A percentile compares a stretch with the other conserved stretches of the same genome.
Conservation (phyloP, 140 eudicot genomes). For the Ambrosia hybrid region DNA sequence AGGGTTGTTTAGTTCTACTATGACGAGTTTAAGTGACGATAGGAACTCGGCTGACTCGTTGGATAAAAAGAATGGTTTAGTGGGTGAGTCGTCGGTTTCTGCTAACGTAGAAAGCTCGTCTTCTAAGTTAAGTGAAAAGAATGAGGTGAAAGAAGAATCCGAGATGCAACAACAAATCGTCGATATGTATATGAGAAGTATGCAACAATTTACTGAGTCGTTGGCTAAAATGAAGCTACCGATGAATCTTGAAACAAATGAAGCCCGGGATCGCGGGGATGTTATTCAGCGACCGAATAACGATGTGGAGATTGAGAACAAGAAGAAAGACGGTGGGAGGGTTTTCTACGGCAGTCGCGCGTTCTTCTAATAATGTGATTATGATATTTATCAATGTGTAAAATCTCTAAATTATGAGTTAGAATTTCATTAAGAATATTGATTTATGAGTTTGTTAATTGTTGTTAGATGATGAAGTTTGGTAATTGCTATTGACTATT, state of each 20-base stretch:
- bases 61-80: slow-evolving; percentile 42
- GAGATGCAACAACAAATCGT: slow-evolving; percentile 83
- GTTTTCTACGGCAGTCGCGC: slow-evolving; percentile 93
- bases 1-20: slow-evolving; percentile 64
- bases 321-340: slow-evolving; percentile 62
- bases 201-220: slow-evolving; percentile 86
- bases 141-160: slow-evolving; percentile 52
- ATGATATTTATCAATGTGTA: background rate
- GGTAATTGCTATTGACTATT: background rate
- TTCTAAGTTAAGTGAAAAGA: slow-evolving; percentile 28
- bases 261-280: slow-evolving; percentile 31
- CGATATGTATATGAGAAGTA: slow-evolving; percentile 92
- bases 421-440: background rate
- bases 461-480: slow-evolving; percentile 19
- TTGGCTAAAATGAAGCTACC: slow-evolving; percentile 86
- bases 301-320: slow-evolving; percentile 44
- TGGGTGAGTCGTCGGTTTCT: slow-evolving; percentile 30
- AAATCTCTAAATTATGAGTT: slow-evolving; percentile 22
- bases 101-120: slow-evolving; percentile 33
- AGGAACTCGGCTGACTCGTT: slow-evolving; percentile 58
- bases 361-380: slow-evolving; percentile 48
- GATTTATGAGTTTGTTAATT: slow-evolving; percentile 16
- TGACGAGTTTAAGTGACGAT: slow-evolving; percentile 75
- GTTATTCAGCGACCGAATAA: slow-evolving; percentile 27
- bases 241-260: slow-evolving; percentile 59